Evolutionary conservation across 2,329 filamentous ascomycete genomes (phyloP), one percentile per base, ranked within the genome.

Genomic region (Fonsecaea erecta): DNA sequence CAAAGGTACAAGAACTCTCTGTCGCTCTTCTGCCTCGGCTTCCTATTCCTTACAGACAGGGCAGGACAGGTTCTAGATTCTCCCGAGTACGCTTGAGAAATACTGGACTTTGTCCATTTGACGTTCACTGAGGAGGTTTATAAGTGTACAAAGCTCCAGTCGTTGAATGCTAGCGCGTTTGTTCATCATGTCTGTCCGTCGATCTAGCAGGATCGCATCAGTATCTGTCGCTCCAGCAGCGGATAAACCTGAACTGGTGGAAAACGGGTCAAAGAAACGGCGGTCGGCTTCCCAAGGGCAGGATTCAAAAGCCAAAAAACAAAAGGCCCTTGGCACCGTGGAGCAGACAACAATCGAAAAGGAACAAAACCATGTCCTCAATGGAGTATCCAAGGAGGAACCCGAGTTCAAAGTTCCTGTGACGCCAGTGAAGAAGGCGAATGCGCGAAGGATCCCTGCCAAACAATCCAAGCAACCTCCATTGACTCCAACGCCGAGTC

Each of bases 401-500:
- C 52, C 63, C 9, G 63, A 65, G 30, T 71, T 71, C 64, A 71
- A 71, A 54, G 60, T 70, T 6, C 68, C 70, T 35, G 66, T 65
- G 21, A 71, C 77, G 76, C 69, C 74, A 78, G 30, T 62, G 16
- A 69, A 65, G 43, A 69, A 62, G 43, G 69, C 73, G 18, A 68
- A 74, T 52, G 75, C 68, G 71, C 69, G 12, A 73, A 73, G 12
- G 69, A 69, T 51, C 54, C 12, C 67, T 2, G 32, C 28, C 43
- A 72, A 66, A 74, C 73, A 57, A 68, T 16, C 75, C 64, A 71
- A 74, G 63, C 66, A 69, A n/a, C 78, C 78, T 35, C 79, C 78
- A 3, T 69, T 77, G 53, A 82, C 81, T 0, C 82, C 83, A 6
- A 84, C 83, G 0, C 82, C 84, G 1, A 80, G 80, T 26, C 80